Conservation (phyloP, 1,139 yeast genomes). For the Suhomyces coccinellae region DNA sequence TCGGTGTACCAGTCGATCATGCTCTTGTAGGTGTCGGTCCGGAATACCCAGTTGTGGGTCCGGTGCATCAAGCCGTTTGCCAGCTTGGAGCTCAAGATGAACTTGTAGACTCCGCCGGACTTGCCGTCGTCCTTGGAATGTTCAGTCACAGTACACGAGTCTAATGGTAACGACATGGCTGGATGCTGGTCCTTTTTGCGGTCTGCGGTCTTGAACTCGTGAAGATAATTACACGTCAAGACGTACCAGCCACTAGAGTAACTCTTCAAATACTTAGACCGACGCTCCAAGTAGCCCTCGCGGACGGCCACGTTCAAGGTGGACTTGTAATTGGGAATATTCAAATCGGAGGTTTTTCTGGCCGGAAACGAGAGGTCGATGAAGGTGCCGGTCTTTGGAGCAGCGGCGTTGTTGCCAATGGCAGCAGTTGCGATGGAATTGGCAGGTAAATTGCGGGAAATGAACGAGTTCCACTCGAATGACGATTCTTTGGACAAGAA, state of each 20-base stretch:
- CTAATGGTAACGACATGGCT: slow-evolving; percentile 79
- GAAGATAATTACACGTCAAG: slow-evolving; percentile 81
- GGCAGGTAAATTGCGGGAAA: slow-evolving; percentile 60
- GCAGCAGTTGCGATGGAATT: slow-evolving; percentile 34
- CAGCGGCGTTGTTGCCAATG: slow-evolving; percentile 25
- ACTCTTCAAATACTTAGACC: slow-evolving; percentile 86
- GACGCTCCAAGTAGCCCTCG: slow-evolving; percentile 81
- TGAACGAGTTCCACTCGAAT: slow-evolving; percentile 88
- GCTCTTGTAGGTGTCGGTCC: slow-evolving; percentile 73
- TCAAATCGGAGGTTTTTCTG: slow-evolving; percentile 62
- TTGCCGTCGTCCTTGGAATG: slow-evolving; percentile 73
- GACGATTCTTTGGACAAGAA: slow-evolving; percentile 75
- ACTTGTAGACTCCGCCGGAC: slow-evolving; percentile 65
- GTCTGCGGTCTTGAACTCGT: slow-evolving; percentile 85
- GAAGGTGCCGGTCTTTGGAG: slow-evolving; percentile 53
- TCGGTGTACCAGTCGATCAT: slow-evolving; percentile 88
- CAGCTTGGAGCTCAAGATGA: slow-evolving; percentile 71
- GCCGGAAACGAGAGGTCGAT: slow-evolving; percentile 73
- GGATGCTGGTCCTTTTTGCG: slow-evolving; percentile 84
- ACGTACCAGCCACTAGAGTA: slow-evolving; percentile 92
- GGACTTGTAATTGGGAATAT: slow-evolving; percentile 67
- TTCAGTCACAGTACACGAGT: slow-evolving; percentile 78
- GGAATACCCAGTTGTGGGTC: slow-evolving; percentile 91
- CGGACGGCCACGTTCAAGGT: slow-evolving; percentile 71
- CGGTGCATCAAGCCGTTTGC: slow-evolving; percentile 67